Base-by-base conservation (phyloP, 805 yeast genomes). In the Saccharomycopsis fermentans region DNA sequence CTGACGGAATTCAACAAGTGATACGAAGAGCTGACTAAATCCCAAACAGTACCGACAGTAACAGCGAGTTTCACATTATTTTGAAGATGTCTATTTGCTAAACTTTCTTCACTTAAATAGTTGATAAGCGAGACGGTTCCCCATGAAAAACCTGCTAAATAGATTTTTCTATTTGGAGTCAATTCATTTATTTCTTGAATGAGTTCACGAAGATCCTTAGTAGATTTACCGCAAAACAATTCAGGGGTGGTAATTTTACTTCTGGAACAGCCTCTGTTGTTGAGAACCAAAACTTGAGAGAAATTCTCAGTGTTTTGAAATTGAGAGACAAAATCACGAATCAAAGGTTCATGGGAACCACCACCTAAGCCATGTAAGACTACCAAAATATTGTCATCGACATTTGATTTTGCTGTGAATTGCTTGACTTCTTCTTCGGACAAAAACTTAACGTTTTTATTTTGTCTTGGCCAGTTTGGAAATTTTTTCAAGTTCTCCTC, bases 181-280 rank as follows among this genome's bases (percentile, higher is more conserved):
- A 74, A 74, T 36, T 67, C 64, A 62, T 76, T 74, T 54, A 85
- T 73, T 59, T 75, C 71, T 55, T 77, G 74, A 56, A 86, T 71
- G 58, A 83, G 75, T 66, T 80, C 81, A 62, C 88, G 75, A 57
- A 87, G 68, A 67, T 87, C 95, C 62, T 78, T 81, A 6, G 91
- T 86, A 71, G 86, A 81, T 54, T 84, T 73, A 0, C 85, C 95
- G 56, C 82, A 77, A 69, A 82, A 86, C 24, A 86, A 67, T 63
- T 80, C 79, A 4, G 88, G 88, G 5, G 88, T 80, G 1, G 89
- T 79, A 58, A 87, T 74, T 62, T 83, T 83, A 21, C 89, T 84
- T 66, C 88, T 77, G 34, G 89, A 85, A 70, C 92, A 86, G 3
- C 95, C 95, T 66, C 95, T 75, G 17, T 87, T 77, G 67, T 85